These are phyloP conservation scores for Eutypella sp. DNA, from an alignment of 2,329 filamentous ascomycete species.

Conservation along the genomic window DNA sequence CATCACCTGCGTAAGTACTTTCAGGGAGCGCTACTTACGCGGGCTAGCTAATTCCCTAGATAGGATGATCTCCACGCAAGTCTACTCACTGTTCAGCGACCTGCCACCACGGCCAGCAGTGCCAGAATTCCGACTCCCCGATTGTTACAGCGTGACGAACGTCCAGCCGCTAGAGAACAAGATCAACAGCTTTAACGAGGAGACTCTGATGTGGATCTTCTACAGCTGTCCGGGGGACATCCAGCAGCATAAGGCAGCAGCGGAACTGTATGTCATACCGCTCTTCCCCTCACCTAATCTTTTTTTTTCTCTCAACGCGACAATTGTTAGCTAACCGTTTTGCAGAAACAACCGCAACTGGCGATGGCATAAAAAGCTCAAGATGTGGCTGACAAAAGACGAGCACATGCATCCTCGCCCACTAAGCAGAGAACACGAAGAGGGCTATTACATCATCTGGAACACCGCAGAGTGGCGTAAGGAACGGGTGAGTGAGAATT, in stretches of 20 bases:
- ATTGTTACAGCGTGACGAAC: constrained; percentile 64
- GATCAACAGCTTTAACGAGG: constrained; percentile 62
- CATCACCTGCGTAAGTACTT: constrained; percentile 49
- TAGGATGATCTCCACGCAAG: constrained; percentile 53
- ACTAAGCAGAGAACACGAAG: constrained; percentile 54
- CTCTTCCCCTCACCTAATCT: background rate
- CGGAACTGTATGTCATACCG: constrained; percentile 49
- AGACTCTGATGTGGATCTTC: constrained; percentile 66
- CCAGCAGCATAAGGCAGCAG: constrained; percentile 59
- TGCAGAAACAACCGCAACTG: constrained; percentile 57
- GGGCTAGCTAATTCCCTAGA: constrained; percentile 1
- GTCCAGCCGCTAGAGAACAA: constrained; percentile 62
- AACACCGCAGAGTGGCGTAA: constrained; percentile 58
- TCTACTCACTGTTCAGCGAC: constrained; percentile 58
- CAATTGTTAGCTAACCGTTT: constrained; percentile 9
- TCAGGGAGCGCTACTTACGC: constrained; percentile 6
- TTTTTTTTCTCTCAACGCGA: background rate
- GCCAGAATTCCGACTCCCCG: constrained; percentile 54
- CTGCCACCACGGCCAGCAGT: constrained; percentile 53
- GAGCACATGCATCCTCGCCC: constrained; percentile 59
- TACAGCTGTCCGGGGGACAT: constrained; percentile 60
- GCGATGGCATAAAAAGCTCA: constrained; percentile 64
- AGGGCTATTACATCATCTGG: constrained; percentile 64
- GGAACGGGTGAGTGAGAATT: constrained; percentile 48
- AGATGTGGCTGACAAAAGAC: constrained; percentile 64